These are phyloP conservation scores for Lanmaoa rubissima DNA, from an alignment of 768 basidiomycete genomes.

Conservation along the genomic window DNA sequence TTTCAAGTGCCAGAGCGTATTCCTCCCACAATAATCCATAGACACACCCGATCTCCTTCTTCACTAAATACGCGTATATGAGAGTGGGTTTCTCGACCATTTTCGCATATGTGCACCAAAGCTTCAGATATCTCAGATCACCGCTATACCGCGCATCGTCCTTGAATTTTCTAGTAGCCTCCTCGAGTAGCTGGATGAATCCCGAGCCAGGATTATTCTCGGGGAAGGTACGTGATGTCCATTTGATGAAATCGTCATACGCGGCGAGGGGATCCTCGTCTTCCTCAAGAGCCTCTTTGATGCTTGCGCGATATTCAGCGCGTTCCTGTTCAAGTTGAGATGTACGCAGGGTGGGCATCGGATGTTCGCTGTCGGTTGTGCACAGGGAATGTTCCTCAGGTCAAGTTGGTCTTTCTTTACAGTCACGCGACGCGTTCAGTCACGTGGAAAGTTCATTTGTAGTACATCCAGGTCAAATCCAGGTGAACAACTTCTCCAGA, in stretches of 20 bases:
- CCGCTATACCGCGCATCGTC: constrained; percentile 81
- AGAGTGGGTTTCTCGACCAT: constrained; percentile 69
- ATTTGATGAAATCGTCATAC: constrained; percentile 85
- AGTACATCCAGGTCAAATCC: no score
- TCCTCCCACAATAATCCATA: constrained; percentile 88
- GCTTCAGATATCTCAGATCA: constrained; percentile 86
- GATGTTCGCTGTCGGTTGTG: constrained; percentile 1
- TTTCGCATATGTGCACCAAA: constrained; percentile 88
- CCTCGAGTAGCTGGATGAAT: constrained; percentile 77
- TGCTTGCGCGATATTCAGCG: constrained; percentile 33
- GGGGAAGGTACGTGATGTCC: constrained; percentile 80
- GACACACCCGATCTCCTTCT: constrained; percentile 70
- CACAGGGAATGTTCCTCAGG: background rate
- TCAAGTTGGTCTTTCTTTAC: constrained; percentile 12
- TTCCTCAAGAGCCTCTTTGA: constrained; percentile 58
- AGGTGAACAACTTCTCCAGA: no score
- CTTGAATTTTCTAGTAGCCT: constrained; percentile 78
- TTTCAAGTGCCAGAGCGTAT: constrained; percentile 79
- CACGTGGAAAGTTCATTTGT: constrained; percentile 21
- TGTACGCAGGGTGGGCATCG: constrained; percentile 26
- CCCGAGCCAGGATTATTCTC: constrained; percentile 69
- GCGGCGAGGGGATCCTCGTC: constrained; percentile 86
- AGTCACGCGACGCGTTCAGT: constrained; percentile 31
- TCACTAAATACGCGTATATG: constrained; percentile 71
- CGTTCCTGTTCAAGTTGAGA: constrained; percentile 33